A percentile compares a stretch with the other conserved stretches of the same genome.
Conservation (phyloP, 164 flowering plant species). For the Santalum album region DNA sequence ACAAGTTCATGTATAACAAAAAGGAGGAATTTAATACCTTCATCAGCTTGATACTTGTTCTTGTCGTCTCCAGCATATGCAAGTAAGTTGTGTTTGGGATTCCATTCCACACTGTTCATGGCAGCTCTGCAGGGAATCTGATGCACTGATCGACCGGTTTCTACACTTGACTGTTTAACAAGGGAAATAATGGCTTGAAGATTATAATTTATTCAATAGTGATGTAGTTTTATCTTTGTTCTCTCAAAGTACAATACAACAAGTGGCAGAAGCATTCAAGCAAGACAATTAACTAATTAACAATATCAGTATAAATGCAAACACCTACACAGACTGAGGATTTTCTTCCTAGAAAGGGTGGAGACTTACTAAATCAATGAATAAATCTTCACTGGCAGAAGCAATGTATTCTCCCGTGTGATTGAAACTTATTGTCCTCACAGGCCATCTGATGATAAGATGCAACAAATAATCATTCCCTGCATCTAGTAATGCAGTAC, state of each 20-base stretch:
- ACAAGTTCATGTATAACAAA: background rate
- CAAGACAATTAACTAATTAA: no score
- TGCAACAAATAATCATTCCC: slow-evolving; percentile 13
- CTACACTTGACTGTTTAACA: slow-evolving; percentile 61
- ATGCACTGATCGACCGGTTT: slow-evolving; percentile 81
- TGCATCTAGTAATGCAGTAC: no score
- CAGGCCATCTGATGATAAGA: slow-evolving; percentile 70
- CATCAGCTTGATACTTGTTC: slow-evolving; percentile 89
- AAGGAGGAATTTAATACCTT: slow-evolving; percentile 33
- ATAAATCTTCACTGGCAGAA: slow-evolving; percentile 95
- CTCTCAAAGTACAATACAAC: no score
- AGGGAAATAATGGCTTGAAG: background rate
- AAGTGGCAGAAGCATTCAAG: no score
- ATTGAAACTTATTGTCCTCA: slow-evolving; percentile 93
- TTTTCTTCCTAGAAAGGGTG: background rate
- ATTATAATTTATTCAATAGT: no score
- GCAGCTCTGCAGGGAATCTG: slow-evolving; percentile 94
- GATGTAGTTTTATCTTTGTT: no score
- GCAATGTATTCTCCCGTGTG: slow-evolving; percentile 87
- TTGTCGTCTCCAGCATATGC: slow-evolving; percentile 99
- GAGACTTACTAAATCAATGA: slow-evolving; percentile 77
- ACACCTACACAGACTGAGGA: background rate
- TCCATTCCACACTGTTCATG: slow-evolving; percentile 99
- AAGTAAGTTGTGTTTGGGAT: slow-evolving; percentile 80
- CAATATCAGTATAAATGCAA: no score